Percentiles rank a stretch among this genome's conserved stretches.
phyloP scores from a whole-genome alignment of 2,329 filamentous ascomycete species.

The Ascochyta viciae-villosae region DNA sequence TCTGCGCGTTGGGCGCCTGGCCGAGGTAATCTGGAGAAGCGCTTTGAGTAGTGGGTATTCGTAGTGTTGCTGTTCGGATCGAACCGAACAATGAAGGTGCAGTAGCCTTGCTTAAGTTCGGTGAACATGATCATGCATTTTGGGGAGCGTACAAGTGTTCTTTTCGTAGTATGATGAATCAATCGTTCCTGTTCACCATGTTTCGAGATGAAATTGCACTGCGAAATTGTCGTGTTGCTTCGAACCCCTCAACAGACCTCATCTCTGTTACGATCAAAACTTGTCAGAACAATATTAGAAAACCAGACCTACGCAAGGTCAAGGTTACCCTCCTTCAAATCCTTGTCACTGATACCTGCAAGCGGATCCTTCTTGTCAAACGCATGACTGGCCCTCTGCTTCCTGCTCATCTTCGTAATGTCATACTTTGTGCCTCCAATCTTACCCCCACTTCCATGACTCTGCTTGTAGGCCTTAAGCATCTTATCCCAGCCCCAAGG shows the following conservation, averaged over 20 bases:
- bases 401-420: slow-evolving; percentile 23
- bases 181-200: not conserved
- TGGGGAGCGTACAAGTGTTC: no score
- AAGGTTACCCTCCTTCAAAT: slow-evolving; percentile 13
- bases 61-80: slow-evolving; percentile 3
- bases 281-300: no score
- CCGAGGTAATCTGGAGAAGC: slow-evolving; percentile 1
- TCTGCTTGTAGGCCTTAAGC: slow-evolving; percentile 11
- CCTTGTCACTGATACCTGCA: slow-evolving; percentile 14
- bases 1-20: not conserved
- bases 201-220: no score
- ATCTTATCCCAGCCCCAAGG: slow-evolving; percentile 19
- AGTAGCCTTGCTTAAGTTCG: not conserved
- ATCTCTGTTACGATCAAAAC: no score
- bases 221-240: no score
- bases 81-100: slow-evolving; percentile 1
- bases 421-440: slow-evolving; percentile 21
- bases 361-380: slow-evolving; percentile 21
- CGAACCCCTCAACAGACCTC: no score
- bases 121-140: not conserved
- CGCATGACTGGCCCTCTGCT: slow-evolving; percentile 16
- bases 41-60: not conserved
- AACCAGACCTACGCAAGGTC: slow-evolving; percentile 1
- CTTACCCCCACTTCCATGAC: not conserved
- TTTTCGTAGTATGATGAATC: no score